phyloP scores from a whole-genome alignment of 148 eudicot genomes.

The Dianthus caryophyllus region DNA sequence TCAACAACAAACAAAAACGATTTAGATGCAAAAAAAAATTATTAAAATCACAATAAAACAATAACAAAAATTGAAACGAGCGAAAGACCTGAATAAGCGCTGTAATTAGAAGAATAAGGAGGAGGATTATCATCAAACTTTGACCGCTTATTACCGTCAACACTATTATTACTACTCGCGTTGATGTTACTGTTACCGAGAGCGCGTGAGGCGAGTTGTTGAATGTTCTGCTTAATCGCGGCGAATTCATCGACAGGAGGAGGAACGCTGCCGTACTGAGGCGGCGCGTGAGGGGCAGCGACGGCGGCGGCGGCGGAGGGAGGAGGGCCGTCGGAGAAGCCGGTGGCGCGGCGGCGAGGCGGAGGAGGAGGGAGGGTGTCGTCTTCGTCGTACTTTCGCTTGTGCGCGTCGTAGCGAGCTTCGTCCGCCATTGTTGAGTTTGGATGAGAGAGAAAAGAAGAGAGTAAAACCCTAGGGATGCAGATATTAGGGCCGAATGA shows the following conservation, averaged over 20 bases:
- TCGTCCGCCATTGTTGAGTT: slow-evolving; percentile 4
- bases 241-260: slow-evolving; percentile 51
- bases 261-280: slow-evolving; percentile 50
- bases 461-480: slow-evolving; percentile 13
- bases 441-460: not conserved
- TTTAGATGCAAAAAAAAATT: not conserved
- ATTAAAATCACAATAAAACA: too few species aligned
- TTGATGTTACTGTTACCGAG: slow-evolving; percentile 18
- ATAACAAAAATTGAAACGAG: not conserved
- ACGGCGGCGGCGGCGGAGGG: slow-evolving; percentile 31
- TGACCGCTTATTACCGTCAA: slow-evolving; percentile 58
- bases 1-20: not conserved
- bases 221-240: slow-evolving; percentile 60
- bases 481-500: too few species aligned
- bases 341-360: slow-evolving; percentile 57
- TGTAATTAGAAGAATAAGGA: slow-evolving; percentile 34
- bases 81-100: slow-evolving; percentile 20
- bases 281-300: slow-evolving; percentile 28
- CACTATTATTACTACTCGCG: not conserved
- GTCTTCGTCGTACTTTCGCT: slow-evolving; percentile 83
- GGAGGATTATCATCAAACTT: slow-evolving; percentile 55
- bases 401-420: slow-evolving; percentile 43
- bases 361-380: slow-evolving; percentile 32
- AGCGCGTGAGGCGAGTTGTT: slow-evolving; percentile 77
- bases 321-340: slow-evolving; percentile 56